Percentiles rank a stretch among this genome's conserved stretches.
Conservation (phyloP, 192 early-diverging fungal species). For the Physocladia obscura region DNA sequence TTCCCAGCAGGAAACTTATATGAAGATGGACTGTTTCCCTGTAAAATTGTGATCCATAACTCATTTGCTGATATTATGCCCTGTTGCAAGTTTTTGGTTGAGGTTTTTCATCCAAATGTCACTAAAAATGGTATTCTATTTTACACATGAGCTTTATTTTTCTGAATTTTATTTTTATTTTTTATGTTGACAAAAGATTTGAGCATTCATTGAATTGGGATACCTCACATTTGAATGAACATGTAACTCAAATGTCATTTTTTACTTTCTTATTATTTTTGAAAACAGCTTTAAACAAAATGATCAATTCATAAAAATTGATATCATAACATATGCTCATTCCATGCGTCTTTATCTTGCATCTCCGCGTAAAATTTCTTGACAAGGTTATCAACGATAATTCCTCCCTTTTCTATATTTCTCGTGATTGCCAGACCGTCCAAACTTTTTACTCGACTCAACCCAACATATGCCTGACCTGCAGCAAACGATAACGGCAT, state of each 20-base stretch:
- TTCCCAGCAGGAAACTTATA: too few species aligned
- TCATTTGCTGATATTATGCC: slow-evolving; percentile 56
- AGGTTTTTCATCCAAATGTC: slow-evolving; percentile 66
- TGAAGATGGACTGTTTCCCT: slow-evolving; percentile 61
- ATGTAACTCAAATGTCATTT: neutral
- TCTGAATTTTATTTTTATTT: too few species aligned
- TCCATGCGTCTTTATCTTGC: too few species aligned
- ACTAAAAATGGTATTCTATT: slow-evolving; percentile 58
- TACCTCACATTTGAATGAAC: too few species aligned
- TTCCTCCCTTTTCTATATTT: slow-evolving; percentile 6
- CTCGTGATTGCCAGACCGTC: slow-evolving; percentile 38
- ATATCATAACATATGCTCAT: too few species aligned
- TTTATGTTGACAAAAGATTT: too few species aligned
- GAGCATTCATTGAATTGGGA: too few species aligned
- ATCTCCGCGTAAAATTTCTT: slow-evolving; percentile 18
- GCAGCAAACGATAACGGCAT: slow-evolving; percentile 40
- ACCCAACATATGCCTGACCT: slow-evolving; percentile 54
- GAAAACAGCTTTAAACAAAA: too few species aligned
- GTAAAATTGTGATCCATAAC: slow-evolving; percentile 56
- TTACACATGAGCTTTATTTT: too few species aligned
- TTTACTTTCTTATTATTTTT: too few species aligned
- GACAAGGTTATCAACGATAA: slow-evolving; percentile 14
- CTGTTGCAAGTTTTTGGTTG: slow-evolving; percentile 51
- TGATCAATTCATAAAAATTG: too few species aligned
- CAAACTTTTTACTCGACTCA: slow-evolving; percentile 41